These are phyloP conservation scores for Phytophthora citrophthora DNA, from an alignment of 352 stramenopile species.

Conservation along the genomic window DNA sequence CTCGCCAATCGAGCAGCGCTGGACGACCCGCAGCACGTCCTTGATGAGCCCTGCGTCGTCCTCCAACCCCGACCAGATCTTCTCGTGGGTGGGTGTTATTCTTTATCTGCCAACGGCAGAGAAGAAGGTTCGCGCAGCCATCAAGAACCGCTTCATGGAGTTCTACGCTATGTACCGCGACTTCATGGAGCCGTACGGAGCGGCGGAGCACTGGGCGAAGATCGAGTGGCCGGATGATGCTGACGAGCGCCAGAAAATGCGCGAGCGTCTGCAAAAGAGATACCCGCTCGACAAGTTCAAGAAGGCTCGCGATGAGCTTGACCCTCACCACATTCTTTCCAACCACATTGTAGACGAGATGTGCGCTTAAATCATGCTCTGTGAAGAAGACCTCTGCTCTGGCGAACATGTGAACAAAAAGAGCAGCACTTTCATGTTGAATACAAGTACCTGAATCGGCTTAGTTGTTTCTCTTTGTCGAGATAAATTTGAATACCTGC, in stretches of 20 bases:
- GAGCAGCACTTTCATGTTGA: conserved; percentile 18
- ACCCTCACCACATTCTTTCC: conserved; percentile 93
- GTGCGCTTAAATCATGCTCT: conserved; percentile 33
- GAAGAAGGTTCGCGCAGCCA: conserved; percentile 59
- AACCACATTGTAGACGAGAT: conserved; percentile 91
- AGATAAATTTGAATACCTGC: conserved; percentile 34
- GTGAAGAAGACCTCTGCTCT: conserved; percentile 8
- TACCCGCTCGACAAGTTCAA: conserved; percentile 94
- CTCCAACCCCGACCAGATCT: conserved; percentile 69
- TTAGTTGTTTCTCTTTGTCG: conserved; percentile 22
- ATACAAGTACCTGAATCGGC: not conserved
- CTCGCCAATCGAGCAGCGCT: conserved; percentile 98
- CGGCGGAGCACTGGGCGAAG: conserved; percentile 97
- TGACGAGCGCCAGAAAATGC: conserved; percentile 58
- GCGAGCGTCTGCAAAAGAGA: conserved; percentile 66
- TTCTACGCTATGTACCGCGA: conserved; percentile 93
- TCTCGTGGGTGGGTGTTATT: conserved; percentile 98
- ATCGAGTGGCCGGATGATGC: conserved; percentile 88
- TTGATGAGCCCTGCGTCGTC: conserved; percentile 93
- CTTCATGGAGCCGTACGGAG: conserved; percentile 90
- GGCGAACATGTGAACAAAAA: conserved; percentile 20
- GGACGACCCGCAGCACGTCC: conserved; percentile 92
- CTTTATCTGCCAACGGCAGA: conserved; percentile 93
- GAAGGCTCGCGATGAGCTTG: conserved; percentile 84
- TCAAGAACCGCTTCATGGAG: conserved; percentile 92